A percentile compares a stretch with the other conserved stretches of the same genome.
Conservation (phyloP, 2,329 filamentous ascomycete species). For the Neofusicoccum ribis region DNA sequence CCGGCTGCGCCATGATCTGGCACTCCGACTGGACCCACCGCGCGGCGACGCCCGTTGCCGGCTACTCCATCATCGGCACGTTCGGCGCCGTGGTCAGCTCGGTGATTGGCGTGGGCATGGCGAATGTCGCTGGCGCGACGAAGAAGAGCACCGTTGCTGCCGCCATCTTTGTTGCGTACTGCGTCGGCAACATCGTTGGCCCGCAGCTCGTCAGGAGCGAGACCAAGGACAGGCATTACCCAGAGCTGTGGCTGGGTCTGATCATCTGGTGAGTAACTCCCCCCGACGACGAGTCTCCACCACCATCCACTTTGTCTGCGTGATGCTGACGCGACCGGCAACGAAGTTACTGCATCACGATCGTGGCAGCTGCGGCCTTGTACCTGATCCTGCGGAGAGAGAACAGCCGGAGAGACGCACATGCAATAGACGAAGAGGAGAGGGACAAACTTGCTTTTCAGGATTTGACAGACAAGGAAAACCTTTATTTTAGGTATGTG, state of each 20-base stretch:
- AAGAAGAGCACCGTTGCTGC: conserved; percentile 79
- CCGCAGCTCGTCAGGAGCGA: conserved; percentile 44
- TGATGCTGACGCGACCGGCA: background rate
- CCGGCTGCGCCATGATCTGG: conserved; percentile 75
- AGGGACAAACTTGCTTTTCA: conserved; percentile 66
- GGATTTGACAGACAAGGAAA: conserved; percentile 69
- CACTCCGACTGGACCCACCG: conserved; percentile 64
- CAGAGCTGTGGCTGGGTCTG: conserved; percentile 68
- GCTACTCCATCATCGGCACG: conserved; percentile 71
- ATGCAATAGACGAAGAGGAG: conserved; percentile 60
- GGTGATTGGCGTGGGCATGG: conserved; percentile 59
- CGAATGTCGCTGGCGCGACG: conserved; percentile 74
- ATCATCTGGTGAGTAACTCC: conserved; percentile 55
- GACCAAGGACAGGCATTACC: conserved; percentile 67
- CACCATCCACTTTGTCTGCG: background rate
- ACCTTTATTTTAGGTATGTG: conserved; percentile 66
- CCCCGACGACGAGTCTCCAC: too few relatives aligned
- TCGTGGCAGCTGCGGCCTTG: conserved; percentile 56
- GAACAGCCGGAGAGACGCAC: conserved; percentile 54
- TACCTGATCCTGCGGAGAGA: conserved; percentile 62
- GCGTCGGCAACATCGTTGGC: conserved; percentile 9
- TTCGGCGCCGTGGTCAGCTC: conserved; percentile 70
- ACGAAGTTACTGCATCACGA: conserved; percentile 66
- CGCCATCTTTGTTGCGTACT: conserved; percentile 46
- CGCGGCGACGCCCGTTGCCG: conserved; percentile 64